Evolutionary conservation across 2,329 filamentous ascomycete genomes (phyloP), one percentile per base, ranked within the genome.

Genomic region (Thielaviopsis euricoi): DNA sequence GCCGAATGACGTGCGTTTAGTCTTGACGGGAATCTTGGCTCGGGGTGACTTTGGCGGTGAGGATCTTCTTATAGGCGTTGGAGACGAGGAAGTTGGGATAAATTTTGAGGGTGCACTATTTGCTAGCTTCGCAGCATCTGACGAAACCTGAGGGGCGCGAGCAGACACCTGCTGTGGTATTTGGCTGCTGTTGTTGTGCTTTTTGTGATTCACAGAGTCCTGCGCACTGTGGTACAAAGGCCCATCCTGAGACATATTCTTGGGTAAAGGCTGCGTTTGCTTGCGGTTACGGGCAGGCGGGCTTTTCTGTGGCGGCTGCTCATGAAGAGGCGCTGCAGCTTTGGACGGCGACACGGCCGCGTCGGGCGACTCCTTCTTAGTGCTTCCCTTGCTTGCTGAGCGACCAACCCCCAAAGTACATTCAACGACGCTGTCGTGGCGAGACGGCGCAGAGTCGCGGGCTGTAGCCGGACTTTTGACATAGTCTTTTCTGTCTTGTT

Each of bases 381-480:
- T 56, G 37, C 53, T 58, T 15, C 37, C 48, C 29, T 60, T 55
- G 25, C 53, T 60, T 43, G 52, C 53, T 10, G 59, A 58, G n/a
- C 52, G 55, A 13, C 46, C 52, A 29, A 53, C 52, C n/a, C 53
- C 52, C 6, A 56, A 26, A 22, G 49, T 58, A 49, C 52, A 57
- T 53, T 60, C 59, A 40, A 60, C 59, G 59, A 60, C 48, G 52
- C 59, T 60, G 58, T 60, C 59, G 59, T 60, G 59, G 37, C 55
- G 59, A 43, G 59, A 60, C 21, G 55, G 56, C 12, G 52, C 48
- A 54, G 26, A 46, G 9, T 48, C 33, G 21, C 59, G 59, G 43
- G 40, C 29, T 19, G 29, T 49, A 40, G 23, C 48, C 37, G 19
- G 48, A 12, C 37, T 46, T n/a, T 52, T 46, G 29, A 43, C 22